phyloP scores from a whole-genome alignment of 2,329 filamentous ascomycete genomes.

The Decorospora gaudefroyi region DNA sequence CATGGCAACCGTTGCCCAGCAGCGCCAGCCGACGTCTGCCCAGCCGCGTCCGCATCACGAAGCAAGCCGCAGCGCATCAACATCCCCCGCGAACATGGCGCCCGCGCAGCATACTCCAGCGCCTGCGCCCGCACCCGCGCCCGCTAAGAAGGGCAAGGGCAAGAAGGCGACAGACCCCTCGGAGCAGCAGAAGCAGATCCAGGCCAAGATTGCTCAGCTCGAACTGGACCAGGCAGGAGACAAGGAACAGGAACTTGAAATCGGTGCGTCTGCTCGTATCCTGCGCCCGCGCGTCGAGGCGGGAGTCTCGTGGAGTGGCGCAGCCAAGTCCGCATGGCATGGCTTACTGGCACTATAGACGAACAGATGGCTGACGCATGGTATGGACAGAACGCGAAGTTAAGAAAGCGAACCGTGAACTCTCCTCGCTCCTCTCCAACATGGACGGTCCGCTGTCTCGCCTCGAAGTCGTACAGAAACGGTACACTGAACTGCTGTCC shows the following conservation, averaged over 20 bases:
- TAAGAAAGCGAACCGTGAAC: conserved; percentile 88
- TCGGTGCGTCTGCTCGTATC: conserved; percentile 62
- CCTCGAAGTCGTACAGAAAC: conserved; percentile 86
- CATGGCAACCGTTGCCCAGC: conserved; percentile 47
- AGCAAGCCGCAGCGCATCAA: conserved; percentile 47
- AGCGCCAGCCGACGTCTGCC: conserved; percentile 39
- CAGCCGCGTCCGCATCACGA: conserved; percentile 46
- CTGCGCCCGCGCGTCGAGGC: conserved; percentile 11
- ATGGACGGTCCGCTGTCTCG: conserved; percentile 92
- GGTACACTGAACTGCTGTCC: conserved; percentile 85
- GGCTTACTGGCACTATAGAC: conserved; percentile 8
- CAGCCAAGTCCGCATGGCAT: conserved; percentile 11
- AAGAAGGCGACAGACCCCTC: conserved; percentile 84
- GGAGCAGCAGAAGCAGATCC: conserved; percentile 88
- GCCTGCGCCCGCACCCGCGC: conserved; percentile 57
- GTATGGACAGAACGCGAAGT: conserved; percentile 78
- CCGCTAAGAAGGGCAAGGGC: conserved; percentile 76
- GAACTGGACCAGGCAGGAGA: conserved; percentile 92
- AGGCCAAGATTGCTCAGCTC: conserved; percentile 91
- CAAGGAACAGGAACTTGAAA: conserved; percentile 94
- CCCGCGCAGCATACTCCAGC: conserved; percentile 55
- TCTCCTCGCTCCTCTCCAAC: conserved; percentile 79
- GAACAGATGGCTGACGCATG: conserved; percentile 34
- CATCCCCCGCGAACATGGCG: conserved; percentile 52
- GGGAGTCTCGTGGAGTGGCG: conserved; percentile 11